Percentiles rank a stretch among this genome's conserved stretches.
phyloP scores from a whole-genome alignment of 1,284 basidiomycete genomes.

The Xerocomus minutiporus region DNA sequence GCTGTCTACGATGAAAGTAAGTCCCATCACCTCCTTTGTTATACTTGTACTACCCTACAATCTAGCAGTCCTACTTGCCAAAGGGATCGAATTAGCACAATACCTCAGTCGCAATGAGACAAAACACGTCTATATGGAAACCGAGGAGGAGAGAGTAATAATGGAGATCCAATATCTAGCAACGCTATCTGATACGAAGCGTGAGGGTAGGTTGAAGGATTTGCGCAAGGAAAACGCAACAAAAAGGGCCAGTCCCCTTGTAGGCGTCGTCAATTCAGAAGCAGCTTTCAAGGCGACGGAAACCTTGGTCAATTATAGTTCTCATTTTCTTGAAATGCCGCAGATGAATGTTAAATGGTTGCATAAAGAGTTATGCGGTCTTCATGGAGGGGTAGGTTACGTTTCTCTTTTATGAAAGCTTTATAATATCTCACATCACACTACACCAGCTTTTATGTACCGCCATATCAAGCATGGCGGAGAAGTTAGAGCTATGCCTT shows the following conservation, averaged over 20 bases:
- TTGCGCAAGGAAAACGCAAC: neutral
- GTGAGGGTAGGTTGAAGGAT: neutral
- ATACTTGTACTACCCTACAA: neutral
- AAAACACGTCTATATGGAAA: slow-evolving; percentile 13
- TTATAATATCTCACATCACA: too few relatives aligned
- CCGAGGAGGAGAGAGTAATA: slow-evolving; percentile 5
- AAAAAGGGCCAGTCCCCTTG: slow-evolving; percentile 3
- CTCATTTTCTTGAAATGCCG: slow-evolving; percentile 7
- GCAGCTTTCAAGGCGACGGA: slow-evolving; percentile 4
- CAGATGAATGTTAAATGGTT: neutral
- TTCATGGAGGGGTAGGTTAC: neutral
- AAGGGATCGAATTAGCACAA: slow-evolving; percentile 5
- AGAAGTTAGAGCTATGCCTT: too few relatives aligned
- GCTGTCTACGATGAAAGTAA: slow-evolving; percentile 10
- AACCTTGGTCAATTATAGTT: neutral
- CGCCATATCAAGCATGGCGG: neutral
- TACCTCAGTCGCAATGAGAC: slow-evolving; percentile 12
- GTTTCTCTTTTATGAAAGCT: neutral
- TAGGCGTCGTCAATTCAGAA: slow-evolving; percentile 1
- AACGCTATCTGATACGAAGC: neutral
- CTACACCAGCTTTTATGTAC: neutral
- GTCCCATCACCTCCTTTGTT: neutral
- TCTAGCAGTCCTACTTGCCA: neutral
- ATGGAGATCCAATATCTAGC: slow-evolving; percentile 12
- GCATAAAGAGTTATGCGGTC: neutral